Percentiles rank a stretch among this genome's conserved stretches.
Evolutionary conservation across 2,329 filamentous ascomycete species (phyloP).

Genomic region (Emergomyces pasteurianus): DNA sequence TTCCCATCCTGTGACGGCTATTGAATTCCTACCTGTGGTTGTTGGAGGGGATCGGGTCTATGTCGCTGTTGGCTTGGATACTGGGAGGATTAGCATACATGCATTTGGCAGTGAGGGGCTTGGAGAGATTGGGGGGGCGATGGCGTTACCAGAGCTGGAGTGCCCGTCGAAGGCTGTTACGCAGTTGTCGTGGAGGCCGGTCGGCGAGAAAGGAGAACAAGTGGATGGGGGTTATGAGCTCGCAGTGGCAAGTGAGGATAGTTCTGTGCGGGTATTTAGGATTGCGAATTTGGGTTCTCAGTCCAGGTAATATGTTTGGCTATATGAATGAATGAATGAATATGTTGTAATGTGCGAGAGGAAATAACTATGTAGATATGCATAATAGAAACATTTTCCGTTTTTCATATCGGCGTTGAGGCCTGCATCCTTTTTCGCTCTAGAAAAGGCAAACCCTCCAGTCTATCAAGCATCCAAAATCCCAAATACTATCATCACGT

Average conservation of each 20-base stretch:
- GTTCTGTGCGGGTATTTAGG: conserved; percentile 30
- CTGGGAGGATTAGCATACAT: conserved; percentile 34
- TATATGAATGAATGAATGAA: neutral
- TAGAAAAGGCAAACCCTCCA: neutral
- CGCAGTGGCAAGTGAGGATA: conserved; percentile 37
- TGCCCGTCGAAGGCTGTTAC: conserved; percentile 53
- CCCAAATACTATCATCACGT: neutral
- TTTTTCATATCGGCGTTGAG: conserved; percentile 1
- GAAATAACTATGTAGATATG: neutral
- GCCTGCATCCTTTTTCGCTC: neutral
- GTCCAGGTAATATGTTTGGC: neutral
- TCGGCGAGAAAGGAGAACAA: conserved; percentile 7
- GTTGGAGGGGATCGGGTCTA: conserved; percentile 19
- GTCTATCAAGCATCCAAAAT: neutral
- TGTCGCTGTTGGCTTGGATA: conserved; percentile 38
- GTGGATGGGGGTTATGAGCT: conserved; percentile 21
- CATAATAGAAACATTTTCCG: neutral
- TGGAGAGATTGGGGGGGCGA: conserved; percentile 17
- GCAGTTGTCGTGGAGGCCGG: conserved; percentile 58
- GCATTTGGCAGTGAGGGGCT: conserved; percentile 22
- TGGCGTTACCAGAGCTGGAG: conserved; percentile 25
- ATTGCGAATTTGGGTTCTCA: conserved; percentile 20
- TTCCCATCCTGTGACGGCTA: conserved; percentile 54
- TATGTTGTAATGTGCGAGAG: neutral
- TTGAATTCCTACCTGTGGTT: conserved; percentile 47